Evolutionary conservation across 83 land plant species (phyloP).

Genomic region (Picea engelmannii): DNA sequence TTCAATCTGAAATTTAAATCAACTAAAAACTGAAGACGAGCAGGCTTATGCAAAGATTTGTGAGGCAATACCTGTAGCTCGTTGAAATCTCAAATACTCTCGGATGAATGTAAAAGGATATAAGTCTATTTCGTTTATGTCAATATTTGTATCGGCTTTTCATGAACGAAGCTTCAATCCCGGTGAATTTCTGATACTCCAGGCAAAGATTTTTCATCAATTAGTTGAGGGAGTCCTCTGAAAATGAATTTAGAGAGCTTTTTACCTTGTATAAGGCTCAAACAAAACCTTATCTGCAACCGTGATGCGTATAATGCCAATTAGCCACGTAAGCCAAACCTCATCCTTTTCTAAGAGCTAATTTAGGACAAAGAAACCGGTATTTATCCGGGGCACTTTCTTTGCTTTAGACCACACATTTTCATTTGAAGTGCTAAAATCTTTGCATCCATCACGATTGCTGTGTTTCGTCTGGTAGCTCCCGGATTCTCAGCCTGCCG

Average conservation of each 20-base stretch:
- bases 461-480: not conserved
- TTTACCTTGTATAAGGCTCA: too few species aligned
- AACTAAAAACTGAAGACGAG: not conserved
- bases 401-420: not conserved
- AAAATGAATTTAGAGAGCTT: too few species aligned
- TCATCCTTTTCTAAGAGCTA: not conserved
- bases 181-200: not conserved
- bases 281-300: conserved; percentile 2
- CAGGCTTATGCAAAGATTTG: not conserved
- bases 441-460: not conserved
- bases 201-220: not conserved
- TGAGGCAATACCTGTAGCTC: not conserved
- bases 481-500: not conserved
- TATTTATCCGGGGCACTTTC: not conserved
- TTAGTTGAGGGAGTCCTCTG: not conserved
- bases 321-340: not conserved
- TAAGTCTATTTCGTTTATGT: not conserved
- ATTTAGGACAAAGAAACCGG: not conserved
- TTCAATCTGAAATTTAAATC: not conserved
- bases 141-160: not conserved
- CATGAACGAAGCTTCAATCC: not conserved
- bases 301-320: not conserved
- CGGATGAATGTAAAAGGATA: not conserved
- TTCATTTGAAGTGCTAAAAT: not conserved
- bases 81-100: not conserved